These are phyloP conservation scores for Purshia tridentata DNA, from an alignment of 306 rosid genomes.

Conservation along the genomic window DNA sequence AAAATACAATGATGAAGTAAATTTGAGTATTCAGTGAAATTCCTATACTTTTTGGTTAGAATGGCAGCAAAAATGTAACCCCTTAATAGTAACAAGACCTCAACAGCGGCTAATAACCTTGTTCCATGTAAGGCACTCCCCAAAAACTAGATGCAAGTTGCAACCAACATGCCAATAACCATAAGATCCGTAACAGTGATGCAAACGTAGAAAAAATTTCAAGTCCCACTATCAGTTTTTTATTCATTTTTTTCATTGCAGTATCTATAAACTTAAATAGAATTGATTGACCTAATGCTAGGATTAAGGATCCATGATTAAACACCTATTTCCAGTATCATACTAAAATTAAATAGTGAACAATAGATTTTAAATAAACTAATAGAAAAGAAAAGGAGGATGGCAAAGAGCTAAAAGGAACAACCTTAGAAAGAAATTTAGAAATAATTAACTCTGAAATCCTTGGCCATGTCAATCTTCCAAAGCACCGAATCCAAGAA, in stretches of 20 bases:
- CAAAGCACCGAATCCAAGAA: conserved; percentile 75
- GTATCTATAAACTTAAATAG: not conserved
- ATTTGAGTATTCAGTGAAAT: not conserved
- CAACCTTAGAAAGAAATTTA: conserved; percentile 85
- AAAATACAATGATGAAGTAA: not conserved
- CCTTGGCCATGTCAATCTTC: conserved; percentile 90
- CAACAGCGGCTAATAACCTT: not conserved
- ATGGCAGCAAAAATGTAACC: not conserved
- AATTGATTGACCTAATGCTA: not conserved
- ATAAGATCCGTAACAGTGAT: too few relatives aligned
- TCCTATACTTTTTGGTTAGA: not conserved
- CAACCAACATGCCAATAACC: not conserved
- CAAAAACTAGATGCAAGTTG: not conserved
- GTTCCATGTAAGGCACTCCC: not conserved
- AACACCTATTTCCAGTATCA: not conserved
- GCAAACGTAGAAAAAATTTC: not conserved
- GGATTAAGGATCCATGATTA: not conserved
- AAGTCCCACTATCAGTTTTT: not conserved
- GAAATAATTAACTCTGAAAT: conserved; percentile 86
- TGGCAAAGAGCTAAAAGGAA: conserved; percentile 2
- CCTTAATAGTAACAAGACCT: not conserved
- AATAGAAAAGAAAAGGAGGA: not conserved
- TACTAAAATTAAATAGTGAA: not conserved
- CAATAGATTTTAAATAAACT: not conserved
- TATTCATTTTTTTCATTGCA: not conserved